Percentiles rank a stretch among this genome's conserved stretches.
Conservation (phyloP, 805 yeast species). For the Candida piceae region DNA sequence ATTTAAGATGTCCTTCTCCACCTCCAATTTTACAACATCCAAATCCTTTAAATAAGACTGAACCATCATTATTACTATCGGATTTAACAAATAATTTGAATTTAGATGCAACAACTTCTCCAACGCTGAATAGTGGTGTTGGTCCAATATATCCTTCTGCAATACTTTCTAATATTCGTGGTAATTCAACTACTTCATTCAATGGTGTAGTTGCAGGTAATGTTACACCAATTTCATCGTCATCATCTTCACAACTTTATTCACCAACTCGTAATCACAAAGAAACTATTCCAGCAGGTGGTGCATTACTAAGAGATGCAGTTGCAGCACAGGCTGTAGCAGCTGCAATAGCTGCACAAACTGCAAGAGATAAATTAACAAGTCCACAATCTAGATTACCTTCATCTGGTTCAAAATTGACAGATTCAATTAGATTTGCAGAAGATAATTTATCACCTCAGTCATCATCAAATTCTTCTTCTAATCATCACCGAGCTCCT, state of each 20-base stretch:
- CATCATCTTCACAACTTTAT: too few species aligned
- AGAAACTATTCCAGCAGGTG: conserved; percentile 21
- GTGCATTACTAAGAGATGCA: conserved; percentile 30
- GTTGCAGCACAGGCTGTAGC: conserved; percentile 35
- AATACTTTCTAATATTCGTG: background rate
- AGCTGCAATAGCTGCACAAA: conserved; percentile 36
- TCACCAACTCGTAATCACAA: conserved; percentile 7
- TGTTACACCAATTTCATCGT: conserved; percentile 1
- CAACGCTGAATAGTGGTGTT: too few species aligned
- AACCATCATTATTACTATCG: conserved; percentile 11
- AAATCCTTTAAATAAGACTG: conserved; percentile 21
- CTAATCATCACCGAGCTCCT: conserved; percentile 46
- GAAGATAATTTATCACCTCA: background rate
- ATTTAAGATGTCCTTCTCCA: conserved; percentile 65
- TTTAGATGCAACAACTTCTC: too few species aligned
- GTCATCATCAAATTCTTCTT: background rate
- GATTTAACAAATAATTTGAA: background rate
- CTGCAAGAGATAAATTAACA: conserved; percentile 28
- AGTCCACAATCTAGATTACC: conserved; percentile 5
- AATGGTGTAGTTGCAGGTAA: too few species aligned
- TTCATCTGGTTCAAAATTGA: conserved; percentile 15
- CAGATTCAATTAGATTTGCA: conserved; percentile 19
- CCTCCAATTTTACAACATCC: conserved; percentile 53
- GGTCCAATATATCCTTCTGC: background rate
- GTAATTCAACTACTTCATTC: conserved; percentile 5